Evolutionary conservation across 2,329 filamentous ascomycete species (phyloP).

Genomic region (Colletotrichum lindemuthianum): DNA sequence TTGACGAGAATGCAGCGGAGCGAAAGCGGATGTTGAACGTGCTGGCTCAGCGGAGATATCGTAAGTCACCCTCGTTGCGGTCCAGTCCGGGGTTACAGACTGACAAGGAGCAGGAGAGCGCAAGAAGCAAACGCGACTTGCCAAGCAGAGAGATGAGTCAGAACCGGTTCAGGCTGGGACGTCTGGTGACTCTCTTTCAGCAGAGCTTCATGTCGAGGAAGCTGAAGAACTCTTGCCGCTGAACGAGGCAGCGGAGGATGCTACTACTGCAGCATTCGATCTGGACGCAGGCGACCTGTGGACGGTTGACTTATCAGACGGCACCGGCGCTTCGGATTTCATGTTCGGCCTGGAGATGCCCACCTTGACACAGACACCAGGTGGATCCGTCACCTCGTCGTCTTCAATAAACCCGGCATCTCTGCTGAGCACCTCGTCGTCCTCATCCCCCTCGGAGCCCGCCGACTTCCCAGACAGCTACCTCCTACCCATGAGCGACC

Average conservation of each 20-base stretch:
- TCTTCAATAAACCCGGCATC: conserved; percentile 29
- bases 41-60: conserved; percentile 63
- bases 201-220: neutral
- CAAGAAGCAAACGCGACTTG: conserved; percentile 38
- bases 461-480: conserved; percentile 56
- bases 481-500: conserved; percentile 57
- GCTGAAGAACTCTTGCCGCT: conserved; percentile 7
- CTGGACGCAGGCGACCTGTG: conserved; percentile 13
- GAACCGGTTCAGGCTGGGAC: conserved; percentile 5
- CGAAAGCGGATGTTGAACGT: conserved; percentile 65
- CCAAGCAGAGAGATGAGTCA: conserved; percentile 15
- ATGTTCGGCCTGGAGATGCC: neutral
- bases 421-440: conserved; percentile 27
- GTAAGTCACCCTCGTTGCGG: conserved; percentile 43
- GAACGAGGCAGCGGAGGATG: conserved; percentile 6
- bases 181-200: neutral
- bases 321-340: conserved; percentile 7
- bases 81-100: neutral
- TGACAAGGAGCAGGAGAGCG: conserved; percentile 40
- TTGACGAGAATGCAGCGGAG: conserved; percentile 61
- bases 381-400: neutral
- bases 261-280: conserved; percentile 19
- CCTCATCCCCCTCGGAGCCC: conserved; percentile 24
- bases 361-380: no score
- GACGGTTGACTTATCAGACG: conserved; percentile 16